Evolutionary conservation across 371 early-diverging fungal genomes (phyloP).

Genomic region (Encephalitozoon hellem): DNA sequence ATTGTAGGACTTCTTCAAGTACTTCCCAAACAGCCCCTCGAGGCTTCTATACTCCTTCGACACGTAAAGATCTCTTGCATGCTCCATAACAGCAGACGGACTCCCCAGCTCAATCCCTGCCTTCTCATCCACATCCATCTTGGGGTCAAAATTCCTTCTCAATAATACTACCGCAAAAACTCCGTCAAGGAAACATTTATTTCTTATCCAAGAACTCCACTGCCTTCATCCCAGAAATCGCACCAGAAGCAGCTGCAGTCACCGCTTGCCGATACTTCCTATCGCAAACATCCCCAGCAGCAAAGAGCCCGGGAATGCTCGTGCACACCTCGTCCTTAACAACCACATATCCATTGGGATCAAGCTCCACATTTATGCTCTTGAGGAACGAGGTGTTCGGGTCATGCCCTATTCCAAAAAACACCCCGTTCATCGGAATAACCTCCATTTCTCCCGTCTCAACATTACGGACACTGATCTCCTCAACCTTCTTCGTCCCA

Average conservation of each 20-base stretch:
- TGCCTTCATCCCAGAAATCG: constrained; percentile 42
- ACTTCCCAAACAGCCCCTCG: constrained; percentile 46
- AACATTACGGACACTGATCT: constrained; percentile 45
- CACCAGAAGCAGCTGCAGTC: constrained; percentile 65
- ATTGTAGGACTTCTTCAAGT: constrained; percentile 38
- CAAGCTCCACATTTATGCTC: constrained; percentile 65
- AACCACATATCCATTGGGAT: constrained; percentile 76
- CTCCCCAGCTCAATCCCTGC: background rate
- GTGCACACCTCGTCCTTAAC: constrained; percentile 69
- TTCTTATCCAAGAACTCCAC: constrained; percentile 10
- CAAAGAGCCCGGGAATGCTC: constrained; percentile 79
- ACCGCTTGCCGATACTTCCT: constrained; percentile 77
- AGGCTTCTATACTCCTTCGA: constrained; percentile 36
- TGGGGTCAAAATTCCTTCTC: background rate
- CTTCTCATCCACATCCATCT: background rate
- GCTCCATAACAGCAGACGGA: background rate
- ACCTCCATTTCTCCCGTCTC: constrained; percentile 61
- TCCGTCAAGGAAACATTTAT: background rate
- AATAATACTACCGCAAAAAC: background rate
- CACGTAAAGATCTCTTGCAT: background rate
- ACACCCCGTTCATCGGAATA: constrained; percentile 74
- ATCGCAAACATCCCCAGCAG: constrained; percentile 94
- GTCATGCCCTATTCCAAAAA: constrained; percentile 94
- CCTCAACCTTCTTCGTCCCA: constrained; percentile 66
- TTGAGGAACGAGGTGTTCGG: constrained; percentile 66